Conservation (phyloP, 331 rosid genomes). For the Erythrophleum ivorense region DNA sequence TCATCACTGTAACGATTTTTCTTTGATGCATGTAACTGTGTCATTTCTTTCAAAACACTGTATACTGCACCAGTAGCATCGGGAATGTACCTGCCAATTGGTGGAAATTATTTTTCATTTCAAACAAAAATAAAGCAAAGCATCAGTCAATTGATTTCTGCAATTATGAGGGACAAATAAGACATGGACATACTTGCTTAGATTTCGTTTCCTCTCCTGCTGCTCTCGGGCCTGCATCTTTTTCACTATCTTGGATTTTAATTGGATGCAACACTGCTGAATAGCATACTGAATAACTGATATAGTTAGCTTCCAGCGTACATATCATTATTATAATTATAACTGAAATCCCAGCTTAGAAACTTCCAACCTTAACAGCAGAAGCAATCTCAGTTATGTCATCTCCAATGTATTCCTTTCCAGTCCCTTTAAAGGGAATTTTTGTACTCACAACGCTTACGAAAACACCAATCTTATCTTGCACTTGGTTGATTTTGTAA, state of each 20-base stretch:
- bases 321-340: slow-evolving; percentile 7
- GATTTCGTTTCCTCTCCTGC: slow-evolving; percentile 93
- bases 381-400: slow-evolving; percentile 94
- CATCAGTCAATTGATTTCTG: slow-evolving; percentile 25
- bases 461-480: slow-evolving; percentile 93
- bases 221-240: slow-evolving; percentile 97
- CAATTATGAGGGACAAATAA: slow-evolving; percentile 31
- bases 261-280: slow-evolving; percentile 95
- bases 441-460: slow-evolving; percentile 96
- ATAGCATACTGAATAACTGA: slow-evolving; percentile 73
- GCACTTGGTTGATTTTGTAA: slow-evolving; percentile 95
- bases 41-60: slow-evolving; percentile 69
- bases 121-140: slow-evolving; percentile 16
- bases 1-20: slow-evolving; percentile 60
- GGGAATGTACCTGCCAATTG: slow-evolving; percentile 75
- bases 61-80: slow-evolving; percentile 76
- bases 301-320: slow-evolving; percentile 40
- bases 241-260: slow-evolving; percentile 91
- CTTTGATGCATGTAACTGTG: slow-evolving; percentile 62
- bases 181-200: slow-evolving; percentile 63
- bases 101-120: slow-evolving; percentile 29
- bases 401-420: slow-evolving; percentile 97
- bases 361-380: slow-evolving; percentile 83
- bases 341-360: slow-evolving; percentile 25
- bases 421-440: slow-evolving; percentile 98